Base-by-base conservation (phyloP, 352 stramenopile genomes). In the Phytophthora syringae region DNA sequence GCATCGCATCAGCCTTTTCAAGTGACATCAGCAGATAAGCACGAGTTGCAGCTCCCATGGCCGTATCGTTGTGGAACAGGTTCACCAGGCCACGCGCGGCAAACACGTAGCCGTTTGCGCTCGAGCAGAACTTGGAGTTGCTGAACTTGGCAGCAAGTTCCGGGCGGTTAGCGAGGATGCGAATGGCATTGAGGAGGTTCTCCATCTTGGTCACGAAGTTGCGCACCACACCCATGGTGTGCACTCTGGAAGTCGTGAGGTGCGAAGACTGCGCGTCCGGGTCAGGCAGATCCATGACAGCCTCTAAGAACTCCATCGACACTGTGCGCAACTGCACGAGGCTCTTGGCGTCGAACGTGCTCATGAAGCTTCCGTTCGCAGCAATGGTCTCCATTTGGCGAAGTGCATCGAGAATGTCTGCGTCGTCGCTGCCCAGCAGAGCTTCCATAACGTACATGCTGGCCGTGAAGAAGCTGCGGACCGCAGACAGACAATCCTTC, bases 131-230 rank as follows among this genome's bases (percentile, higher is more conserved):
- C 61, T 89, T 88, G 2, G 80, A 82, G 55, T 88, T 86, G 44
- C 71, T 76, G 45, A 92, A 90, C 67, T 90, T 90, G 10, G 68
- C 65, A 51, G 70, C 76, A 43, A 90, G 74, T 44, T 87, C 81
- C 5, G 81, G 79, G 18, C 69, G 65, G 48, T 84, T 84, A 1
- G 72, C 69, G 49, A 90, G 83, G 15, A 85, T 79, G 15, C 75
- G 79, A 24, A 86, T 74, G 12, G 78, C 70, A 34, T 89, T 89
- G 5, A 92, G 64, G 20, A 92, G 21, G 47, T 78, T 82, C 52
- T 90, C 78, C 79, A 89, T 89, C 60, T 89, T 90, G 0, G 76
- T 86, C 27, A 90, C 80, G 55, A 92, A 92, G 55, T 92, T 90
- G 22, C 81, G 77, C 15, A 92, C 78, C 32, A 89, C 72, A 22